Evolutionary conservation across 495 filamentous ascomycete genomes (phyloP).

Genomic region (Geopyxis carbonaria): DNA sequence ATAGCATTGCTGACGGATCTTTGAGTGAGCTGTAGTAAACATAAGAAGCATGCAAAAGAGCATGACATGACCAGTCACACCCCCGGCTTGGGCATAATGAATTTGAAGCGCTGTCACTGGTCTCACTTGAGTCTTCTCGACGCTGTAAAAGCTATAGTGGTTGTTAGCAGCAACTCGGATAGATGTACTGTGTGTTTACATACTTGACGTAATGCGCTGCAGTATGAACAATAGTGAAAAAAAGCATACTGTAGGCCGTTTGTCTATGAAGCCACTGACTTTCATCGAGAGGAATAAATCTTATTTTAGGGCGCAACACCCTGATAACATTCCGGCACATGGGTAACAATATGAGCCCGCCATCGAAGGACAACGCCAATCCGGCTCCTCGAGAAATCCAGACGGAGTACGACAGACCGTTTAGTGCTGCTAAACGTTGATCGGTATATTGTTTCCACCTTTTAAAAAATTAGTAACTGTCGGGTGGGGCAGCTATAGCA

Average conservation of each 20-base stretch:
- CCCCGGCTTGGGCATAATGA: conserved; percentile 75
- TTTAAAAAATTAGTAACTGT: conserved; percentile 3
- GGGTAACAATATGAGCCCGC: conserved; percentile 71
- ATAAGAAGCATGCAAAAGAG: conserved; percentile 96
- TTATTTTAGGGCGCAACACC: conserved; percentile 68
- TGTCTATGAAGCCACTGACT: conserved; percentile 95
- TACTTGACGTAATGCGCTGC: conserved; percentile 89
- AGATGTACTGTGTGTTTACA: conserved; percentile 24
- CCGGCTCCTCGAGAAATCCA: conserved; percentile 93
- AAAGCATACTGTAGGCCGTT: conserved; percentile 70
- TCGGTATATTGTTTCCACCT: conserved; percentile 67
- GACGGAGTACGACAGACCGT: conserved; percentile 70
- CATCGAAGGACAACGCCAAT: conserved; percentile 63
- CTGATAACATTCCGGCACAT: conserved; percentile 86
- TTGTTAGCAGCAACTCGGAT: neutral
- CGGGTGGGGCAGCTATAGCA: conserved; percentile 1
- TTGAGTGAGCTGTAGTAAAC: conserved; percentile 86
- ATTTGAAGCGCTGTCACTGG: conserved; percentile 73
- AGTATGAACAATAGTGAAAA: conserved; percentile 67
- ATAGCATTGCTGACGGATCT: conserved; percentile 89
- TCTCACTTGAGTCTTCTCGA: conserved; percentile 72
- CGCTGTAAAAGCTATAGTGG: conserved; percentile 67
- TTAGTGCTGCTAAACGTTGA: conserved; percentile 51
- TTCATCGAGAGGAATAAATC: conserved; percentile 83
- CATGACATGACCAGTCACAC: conserved; percentile 96